These are phyloP conservation scores for Mycothermus thermophilus DNA, from an alignment of 495 filamentous ascomycete genomes.

Conservation along the genomic window DNA sequence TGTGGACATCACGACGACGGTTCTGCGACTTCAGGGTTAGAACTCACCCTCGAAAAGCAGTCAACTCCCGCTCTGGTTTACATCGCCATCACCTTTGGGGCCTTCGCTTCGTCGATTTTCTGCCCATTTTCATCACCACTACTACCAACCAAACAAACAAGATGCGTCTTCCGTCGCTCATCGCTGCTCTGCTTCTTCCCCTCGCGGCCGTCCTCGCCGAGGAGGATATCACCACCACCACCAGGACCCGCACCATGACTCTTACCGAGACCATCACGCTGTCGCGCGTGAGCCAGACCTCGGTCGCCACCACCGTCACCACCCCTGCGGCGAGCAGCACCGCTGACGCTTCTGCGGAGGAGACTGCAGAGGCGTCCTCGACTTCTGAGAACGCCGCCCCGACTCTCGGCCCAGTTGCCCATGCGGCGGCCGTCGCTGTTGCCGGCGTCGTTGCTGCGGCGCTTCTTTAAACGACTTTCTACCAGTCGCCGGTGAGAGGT, in stretches of 20 bases:
- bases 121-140: no score
- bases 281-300: constrained; percentile 17
- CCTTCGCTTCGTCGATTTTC: no score
- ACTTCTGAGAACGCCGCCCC: constrained; percentile 20
- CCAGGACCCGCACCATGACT: constrained; percentile 35
- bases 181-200: constrained; percentile 31
- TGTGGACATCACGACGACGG: no score
- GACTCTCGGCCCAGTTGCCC: constrained; percentile 22
- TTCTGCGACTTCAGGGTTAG: no score
- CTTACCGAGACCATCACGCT: constrained; percentile 41
- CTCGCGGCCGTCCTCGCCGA: constrained; percentile 22
- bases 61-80: no score
- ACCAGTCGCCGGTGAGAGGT: neutral
- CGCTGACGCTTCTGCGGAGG: constrained; percentile 7
- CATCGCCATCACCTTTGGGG: no score
- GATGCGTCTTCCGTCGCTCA: constrained; percentile 19
- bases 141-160: no score
- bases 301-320: constrained; percentile 12
- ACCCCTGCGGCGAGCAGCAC: constrained; percentile 16
- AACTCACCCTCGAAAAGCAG: no score
- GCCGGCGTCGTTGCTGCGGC: constrained; percentile 32
- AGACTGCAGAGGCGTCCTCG: no score
- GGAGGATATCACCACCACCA: constrained; percentile 22
- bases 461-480: constrained; percentile 23
- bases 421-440: constrained; percentile 28